phyloP scores from a whole-genome alignment of 305 asterid species.

The Fraxinus baroniana region DNA sequence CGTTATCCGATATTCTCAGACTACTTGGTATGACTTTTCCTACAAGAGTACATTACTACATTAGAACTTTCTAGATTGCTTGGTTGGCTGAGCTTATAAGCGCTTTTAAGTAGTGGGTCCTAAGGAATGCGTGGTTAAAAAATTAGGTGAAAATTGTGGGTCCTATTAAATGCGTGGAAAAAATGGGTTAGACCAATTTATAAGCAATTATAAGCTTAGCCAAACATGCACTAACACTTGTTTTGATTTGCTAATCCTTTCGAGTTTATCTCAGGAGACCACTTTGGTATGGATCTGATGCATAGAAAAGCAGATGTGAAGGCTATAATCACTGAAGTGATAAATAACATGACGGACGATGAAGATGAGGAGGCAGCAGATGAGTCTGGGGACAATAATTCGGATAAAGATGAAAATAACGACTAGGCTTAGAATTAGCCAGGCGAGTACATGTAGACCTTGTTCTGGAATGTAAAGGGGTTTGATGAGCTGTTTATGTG shows the following conservation, averaged over 20 bases:
- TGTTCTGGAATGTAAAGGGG: conserved; percentile 12
- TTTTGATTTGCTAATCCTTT: not conserved
- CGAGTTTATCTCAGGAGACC: not conserved
- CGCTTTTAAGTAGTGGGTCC: not conserved
- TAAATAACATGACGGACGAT: conserved; percentile 43
- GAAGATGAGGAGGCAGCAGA: conserved; percentile 34
- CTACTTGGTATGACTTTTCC: not conserved
- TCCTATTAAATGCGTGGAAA: not conserved
- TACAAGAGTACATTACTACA: not conserved
- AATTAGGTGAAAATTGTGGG: not conserved
- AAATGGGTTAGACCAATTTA: not conserved
- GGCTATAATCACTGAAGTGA: conserved; percentile 45
- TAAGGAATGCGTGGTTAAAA: not conserved
- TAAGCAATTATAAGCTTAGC: not conserved
- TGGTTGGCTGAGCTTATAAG: not conserved
- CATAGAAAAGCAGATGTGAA: conserved; percentile 46
- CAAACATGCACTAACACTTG: not conserved
- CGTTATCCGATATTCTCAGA: not conserved
- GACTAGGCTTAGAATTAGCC: not conserved
- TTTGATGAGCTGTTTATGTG: not conserved
- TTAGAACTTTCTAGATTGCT: not conserved
- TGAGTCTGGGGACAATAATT: conserved; percentile 18
- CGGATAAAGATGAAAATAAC: conserved; percentile 16
- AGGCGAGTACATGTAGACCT: not conserved
- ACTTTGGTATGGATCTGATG: conserved; percentile 34